Base-by-base conservation (phyloP, 116 monocot genomes). In the Dioscorea cayenensis region DNA sequence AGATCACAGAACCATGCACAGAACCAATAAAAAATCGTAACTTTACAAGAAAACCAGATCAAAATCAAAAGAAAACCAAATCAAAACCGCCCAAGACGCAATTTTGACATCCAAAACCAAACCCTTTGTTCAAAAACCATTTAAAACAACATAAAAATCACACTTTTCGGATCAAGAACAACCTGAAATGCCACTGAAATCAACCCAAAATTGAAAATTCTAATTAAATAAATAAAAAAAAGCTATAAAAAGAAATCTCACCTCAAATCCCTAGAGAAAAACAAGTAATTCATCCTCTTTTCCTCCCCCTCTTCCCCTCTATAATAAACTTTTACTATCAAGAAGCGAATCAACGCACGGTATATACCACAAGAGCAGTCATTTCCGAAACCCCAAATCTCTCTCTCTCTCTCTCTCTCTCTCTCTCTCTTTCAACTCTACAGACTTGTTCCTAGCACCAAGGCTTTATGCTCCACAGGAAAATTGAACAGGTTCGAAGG, bases 271-370 rank as follows among this genome's bases (percentile, higher is more conserved):
- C 29, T 51, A 11, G 65, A 61, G 20, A 19, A 35, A 43, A 35
- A 36, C 19, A 51, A 49, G 63, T 5, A 50, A 12, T 38, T 17
- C 28, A 69, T 59, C 14, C 22, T n/a, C n/a, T 20, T 20, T 49
- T 28, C 49, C 17, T 37, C 61, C 63, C n/a, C 25, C 37, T 27
- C 58, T 51, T 28, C 36, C 48, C 50, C n/a, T 29, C 62, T 32
- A 28, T 58, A 13, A 22, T n/a, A 13, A 27, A 16, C 18, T 43
- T 48, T 14, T 17, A 43, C 17, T 60, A 9, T n/a, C 28, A 58
- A 67, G 75, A 82, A 63, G 73, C n/a, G 84, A 74, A 82, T 82
- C 76, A 73, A 67, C 70, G 76, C 79, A 70, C 18, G 51, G 82
- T 63, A 86, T 86, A 82, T 86, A 55, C 85, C 58, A 49, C 3